Evolutionary conservation across 1,284 basidiomycete genomes (phyloP).

Genomic region (Mycosarcoma mackinlayi): DNA sequence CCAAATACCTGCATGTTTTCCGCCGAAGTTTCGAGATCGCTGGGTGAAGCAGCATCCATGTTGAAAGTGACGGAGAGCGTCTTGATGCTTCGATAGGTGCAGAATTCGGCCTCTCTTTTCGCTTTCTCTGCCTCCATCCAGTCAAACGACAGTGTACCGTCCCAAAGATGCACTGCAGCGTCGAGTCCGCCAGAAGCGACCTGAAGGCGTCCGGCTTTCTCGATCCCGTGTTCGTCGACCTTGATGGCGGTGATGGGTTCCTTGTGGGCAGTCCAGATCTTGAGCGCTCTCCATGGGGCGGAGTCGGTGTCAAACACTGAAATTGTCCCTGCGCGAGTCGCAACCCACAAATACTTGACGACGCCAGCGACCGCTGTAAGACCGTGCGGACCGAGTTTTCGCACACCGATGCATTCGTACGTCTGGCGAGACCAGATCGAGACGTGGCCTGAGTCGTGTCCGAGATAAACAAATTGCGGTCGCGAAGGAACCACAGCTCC

Average conservation of each 20-base stretch:
- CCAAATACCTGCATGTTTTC: slow-evolving; percentile 61
- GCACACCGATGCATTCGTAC: slow-evolving; percentile 48
- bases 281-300: slow-evolving; percentile 80
- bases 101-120: slow-evolving; percentile 81
- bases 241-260: slow-evolving; percentile 79
- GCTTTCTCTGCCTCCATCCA: slow-evolving; percentile 86
- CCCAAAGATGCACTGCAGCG: slow-evolving; percentile 83
- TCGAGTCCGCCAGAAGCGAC: slow-evolving; percentile 85
- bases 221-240: slow-evolving; percentile 70
- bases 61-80: slow-evolving; percentile 93
- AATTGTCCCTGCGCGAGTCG: slow-evolving; percentile 82
- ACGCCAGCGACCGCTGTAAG: slow-evolving; percentile 61
- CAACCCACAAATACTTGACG: slow-evolving; percentile 78
- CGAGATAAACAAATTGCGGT: slow-evolving; percentile 80
- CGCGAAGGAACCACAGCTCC: slow-evolving; percentile 80
- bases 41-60: slow-evolving; percentile 86
- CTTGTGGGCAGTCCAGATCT: slow-evolving; percentile 86
- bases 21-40: slow-evolving; percentile 72
- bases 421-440: slow-evolving; percentile 55
- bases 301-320: slow-evolving; percentile 79
- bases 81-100: slow-evolving; percentile 80
- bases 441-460: slow-evolving; percentile 85
- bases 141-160: slow-evolving; percentile 83
- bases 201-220: slow-evolving; percentile 71
- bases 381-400: slow-evolving; percentile 45